Evolutionary conservation across 169 alveolate species (phyloP), one percentile per base, ranked within the genome.

Genomic region (Hepatocystis sp.): DNA sequence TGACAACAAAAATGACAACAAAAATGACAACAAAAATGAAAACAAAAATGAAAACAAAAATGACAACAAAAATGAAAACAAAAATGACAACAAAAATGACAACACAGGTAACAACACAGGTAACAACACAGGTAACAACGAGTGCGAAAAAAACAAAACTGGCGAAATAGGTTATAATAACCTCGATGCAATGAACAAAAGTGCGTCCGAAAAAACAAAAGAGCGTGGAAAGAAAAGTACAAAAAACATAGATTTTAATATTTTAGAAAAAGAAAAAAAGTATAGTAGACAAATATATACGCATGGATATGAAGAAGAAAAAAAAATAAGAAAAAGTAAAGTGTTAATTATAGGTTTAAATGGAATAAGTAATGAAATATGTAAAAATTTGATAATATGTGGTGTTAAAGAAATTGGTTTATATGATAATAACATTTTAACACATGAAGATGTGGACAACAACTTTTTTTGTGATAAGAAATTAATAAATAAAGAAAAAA

Each of bases 261-360:
- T 71, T 49, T 47, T 71, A 39, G 76, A 71, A 23, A 44, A 28
- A n/a, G 86, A 55, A 44, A 71, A 71, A 71, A 71, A 71, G 27
- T 98, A 98, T 90, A 96, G 99, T 52, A 96, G 99, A 78, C 99
- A 98, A 91, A 97, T 98, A 23, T 99, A 99, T 17, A 96, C 99
- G 39, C 97, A 95, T 76, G 99, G 99, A 19, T 92, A 97, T 91
- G 99, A 98, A 67, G 97, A 98, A 61, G 97, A 98, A 99, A 98
- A 99, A 15, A 97, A 97, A 90, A 92, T 97, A 49, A 93, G 96
- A 11, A 93, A 95, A 68, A 76, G 97, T 67, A 91, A 96, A 46
- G 99, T 98, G 42, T 96, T 98, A 78, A 93, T 98, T 65, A 90
- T 96, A 27, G 99, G 99, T 0, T 85, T 96, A 86, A 91, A 98